phyloP scores from a whole-genome alignment of 2,329 filamentous ascomycete genomes.

The Talaromyces rugulosus region DNA sequence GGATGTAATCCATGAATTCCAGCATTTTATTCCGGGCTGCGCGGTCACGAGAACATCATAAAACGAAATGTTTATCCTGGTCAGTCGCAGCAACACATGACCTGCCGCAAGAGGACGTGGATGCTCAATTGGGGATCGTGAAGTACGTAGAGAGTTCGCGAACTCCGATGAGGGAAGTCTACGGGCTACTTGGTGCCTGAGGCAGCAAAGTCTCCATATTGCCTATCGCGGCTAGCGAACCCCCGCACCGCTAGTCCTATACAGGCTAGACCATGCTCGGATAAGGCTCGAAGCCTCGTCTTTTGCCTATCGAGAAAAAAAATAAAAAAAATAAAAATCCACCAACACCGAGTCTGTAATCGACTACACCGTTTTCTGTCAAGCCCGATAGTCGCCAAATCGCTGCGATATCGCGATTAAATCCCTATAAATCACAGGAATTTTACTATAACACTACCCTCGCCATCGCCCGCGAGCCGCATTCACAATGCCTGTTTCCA shows the following conservation, averaged over 20 bases:
- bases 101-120: neutral
- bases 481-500: conserved; percentile 83
- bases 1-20: conserved; percentile 96
- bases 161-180: neutral
- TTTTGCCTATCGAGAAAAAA: conserved; percentile 7
- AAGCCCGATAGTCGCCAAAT: neutral
- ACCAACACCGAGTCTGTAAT: neutral
- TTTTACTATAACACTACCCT: neutral
- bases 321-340: neutral
- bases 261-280: conserved; percentile 26
- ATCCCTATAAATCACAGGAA: neutral
- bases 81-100: neutral
- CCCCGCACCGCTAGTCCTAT: conserved; percentile 8
- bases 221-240: conserved; percentile 1
- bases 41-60: neutral
- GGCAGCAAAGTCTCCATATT: conserved; percentile 7
- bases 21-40: conserved; percentile 58
- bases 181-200: conserved; percentile 1
- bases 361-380: neutral
- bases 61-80: neutral
- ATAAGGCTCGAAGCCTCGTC: conserved; percentile 28
- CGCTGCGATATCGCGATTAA: neutral
- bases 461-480: neutral
- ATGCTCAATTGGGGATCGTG: neutral
- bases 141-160: neutral